A percentile compares a stretch with the other conserved stretches of the same genome.
Evolutionary conservation across 2,329 filamentous ascomycete genomes (phyloP).

Genomic region (Aspergillus nomiae): DNA sequence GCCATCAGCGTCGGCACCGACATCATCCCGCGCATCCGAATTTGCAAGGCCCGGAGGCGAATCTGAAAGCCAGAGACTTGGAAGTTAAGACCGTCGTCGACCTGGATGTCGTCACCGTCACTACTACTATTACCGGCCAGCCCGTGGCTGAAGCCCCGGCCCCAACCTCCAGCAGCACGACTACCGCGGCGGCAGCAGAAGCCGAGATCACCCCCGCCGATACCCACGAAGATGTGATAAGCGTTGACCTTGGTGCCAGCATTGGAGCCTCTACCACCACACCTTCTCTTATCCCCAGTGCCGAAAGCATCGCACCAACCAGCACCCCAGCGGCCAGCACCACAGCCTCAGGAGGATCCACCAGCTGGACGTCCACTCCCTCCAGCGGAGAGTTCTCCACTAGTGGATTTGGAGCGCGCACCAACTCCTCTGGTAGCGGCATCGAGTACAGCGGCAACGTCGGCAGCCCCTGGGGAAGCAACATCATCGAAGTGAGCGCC

Average conservation of each 20-base stretch:
- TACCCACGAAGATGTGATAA: not conserved
- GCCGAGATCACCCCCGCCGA: not conserved
- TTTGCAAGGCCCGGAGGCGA: constrained; percentile 9
- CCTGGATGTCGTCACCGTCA: constrained; percentile 21
- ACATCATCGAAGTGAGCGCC: constrained; percentile 40
- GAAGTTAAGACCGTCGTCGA: constrained; percentile 17
- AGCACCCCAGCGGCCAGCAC: constrained; percentile 6
- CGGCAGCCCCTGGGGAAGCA: constrained; percentile 43
- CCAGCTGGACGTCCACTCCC: constrained; percentile 27
- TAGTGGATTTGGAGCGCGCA: constrained; percentile 36
- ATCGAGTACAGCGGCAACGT: constrained; percentile 38
- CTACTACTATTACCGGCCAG: constrained; percentile 1
- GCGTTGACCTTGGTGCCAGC: not conserved
- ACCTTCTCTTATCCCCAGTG: not conserved
- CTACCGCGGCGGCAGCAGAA: constrained; percentile 1
- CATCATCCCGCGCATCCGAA: constrained; percentile 22
- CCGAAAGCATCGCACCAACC: constrained; percentile 4
- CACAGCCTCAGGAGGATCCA: constrained; percentile 7
- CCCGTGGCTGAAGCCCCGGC: not conserved
- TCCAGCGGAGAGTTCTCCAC: constrained; percentile 22
- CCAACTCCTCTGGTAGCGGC: constrained; percentile 19
- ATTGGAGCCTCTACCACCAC: not conserved
- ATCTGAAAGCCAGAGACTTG: constrained; percentile 14
- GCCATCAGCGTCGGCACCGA: constrained; percentile 28
- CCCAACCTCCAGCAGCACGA: constrained; percentile 7